phyloP scores from a whole-genome alignment of 2,329 filamentous ascomycete genomes.

The Aspergillus carbonarius region DNA sequence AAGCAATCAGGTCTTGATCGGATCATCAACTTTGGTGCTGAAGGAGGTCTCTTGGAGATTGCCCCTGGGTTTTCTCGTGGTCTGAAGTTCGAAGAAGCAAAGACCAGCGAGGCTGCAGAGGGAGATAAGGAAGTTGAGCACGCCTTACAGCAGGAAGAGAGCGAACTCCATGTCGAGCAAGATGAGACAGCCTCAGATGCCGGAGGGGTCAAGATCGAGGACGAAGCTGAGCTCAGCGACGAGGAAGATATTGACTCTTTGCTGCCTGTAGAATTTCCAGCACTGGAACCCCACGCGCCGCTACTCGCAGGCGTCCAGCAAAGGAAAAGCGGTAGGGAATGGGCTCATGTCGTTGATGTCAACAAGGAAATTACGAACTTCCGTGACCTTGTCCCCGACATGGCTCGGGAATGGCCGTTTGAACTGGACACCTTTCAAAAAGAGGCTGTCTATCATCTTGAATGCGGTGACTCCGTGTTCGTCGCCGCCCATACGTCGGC shows the following conservation, averaged over 20 bases:
- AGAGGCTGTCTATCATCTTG: constrained; percentile 95
- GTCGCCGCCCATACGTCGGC: constrained; percentile 97
- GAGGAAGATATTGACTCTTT: constrained; percentile 75
- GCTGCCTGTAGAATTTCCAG: constrained; percentile 88
- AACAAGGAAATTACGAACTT: constrained; percentile 94
- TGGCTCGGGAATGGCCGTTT: constrained; percentile 95
- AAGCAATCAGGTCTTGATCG: constrained; percentile 65
- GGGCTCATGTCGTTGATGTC: constrained; percentile 98
- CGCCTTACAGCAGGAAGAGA: constrained; percentile 52
- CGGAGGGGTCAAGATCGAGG: constrained; percentile 25
- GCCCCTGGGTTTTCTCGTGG: constrained; percentile 82
- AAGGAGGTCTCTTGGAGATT: constrained; percentile 74
- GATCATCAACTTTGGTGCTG: constrained; percentile 77
- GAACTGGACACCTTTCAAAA: constrained; percentile 98
- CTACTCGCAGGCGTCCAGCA: constrained; percentile 66
- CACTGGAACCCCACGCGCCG: constrained; percentile 78
- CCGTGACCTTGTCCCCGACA: constrained; percentile 85
- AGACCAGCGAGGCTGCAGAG: constrained; percentile 58
- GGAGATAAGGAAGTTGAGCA: constrained; percentile 70
- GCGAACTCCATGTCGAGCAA: constrained; percentile 48
- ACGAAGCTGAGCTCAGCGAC: constrained; percentile 31
- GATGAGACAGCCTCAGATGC: constrained; percentile 47
- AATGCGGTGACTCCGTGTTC: constrained; percentile 95
- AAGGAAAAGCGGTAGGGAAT: constrained; percentile 77
- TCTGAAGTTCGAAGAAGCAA: constrained; percentile 66